phyloP scores from a whole-genome alignment of 176 grass and related monocot species.

The Eragrostis curvula region DNA sequence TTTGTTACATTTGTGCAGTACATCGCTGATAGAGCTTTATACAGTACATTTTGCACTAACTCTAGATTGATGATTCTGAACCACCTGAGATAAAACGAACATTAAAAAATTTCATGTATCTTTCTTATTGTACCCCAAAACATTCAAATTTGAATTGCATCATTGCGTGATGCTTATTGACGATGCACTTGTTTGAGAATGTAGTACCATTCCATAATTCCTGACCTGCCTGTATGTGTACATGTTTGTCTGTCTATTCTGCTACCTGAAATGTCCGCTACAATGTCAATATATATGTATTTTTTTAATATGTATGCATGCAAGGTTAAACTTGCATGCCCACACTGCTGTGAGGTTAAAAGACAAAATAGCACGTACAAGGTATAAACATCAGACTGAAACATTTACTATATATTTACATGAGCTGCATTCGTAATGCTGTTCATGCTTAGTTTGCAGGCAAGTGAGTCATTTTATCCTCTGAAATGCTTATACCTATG shows the following conservation, averaged over 20 bases:
- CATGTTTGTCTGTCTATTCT: conserved; percentile 1
- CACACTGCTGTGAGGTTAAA: not conserved
- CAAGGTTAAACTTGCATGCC: not conserved
- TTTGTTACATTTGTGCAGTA: no score
- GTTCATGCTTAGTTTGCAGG: not conserved
- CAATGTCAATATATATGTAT: not conserved
- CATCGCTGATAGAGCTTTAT: no score
- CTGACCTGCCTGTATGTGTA: not conserved
- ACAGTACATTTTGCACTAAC: not conserved
- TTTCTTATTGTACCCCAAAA: not conserved
- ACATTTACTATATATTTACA: not conserved
- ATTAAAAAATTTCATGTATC: not conserved
- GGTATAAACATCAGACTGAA: conserved; percentile 3
- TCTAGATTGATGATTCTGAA: not conserved
- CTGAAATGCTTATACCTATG: not conserved
- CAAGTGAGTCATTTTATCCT: not conserved
- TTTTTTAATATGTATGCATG: not conserved
- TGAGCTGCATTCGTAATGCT: not conserved
- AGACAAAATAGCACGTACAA: not conserved
- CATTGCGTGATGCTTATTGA: not conserved
- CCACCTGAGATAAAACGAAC: not conserved
- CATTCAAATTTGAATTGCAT: not conserved
- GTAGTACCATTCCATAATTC: not conserved
- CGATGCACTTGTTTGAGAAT: conserved; percentile 13
- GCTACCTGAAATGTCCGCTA: conserved; percentile 19